Conservation (phyloP, 352 stramenopile species). For the Aphanomyces stellatus region DNA sequence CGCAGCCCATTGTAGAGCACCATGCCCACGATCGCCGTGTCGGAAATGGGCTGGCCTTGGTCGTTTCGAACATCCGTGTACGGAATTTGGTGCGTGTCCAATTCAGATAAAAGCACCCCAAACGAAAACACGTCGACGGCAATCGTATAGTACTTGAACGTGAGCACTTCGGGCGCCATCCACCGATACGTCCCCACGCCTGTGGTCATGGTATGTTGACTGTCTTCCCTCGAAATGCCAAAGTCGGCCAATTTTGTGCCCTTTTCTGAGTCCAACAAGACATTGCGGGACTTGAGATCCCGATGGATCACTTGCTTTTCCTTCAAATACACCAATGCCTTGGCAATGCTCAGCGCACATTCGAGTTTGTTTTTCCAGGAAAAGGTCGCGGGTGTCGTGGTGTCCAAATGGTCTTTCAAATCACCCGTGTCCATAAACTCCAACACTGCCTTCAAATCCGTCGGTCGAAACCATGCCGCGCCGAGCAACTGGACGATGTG, state of each 20-base stretch:
- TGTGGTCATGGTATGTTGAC: constrained; percentile 36
- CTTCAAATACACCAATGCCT: neutral
- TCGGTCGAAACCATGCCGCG: neutral
- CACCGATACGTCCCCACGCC: constrained; percentile 42
- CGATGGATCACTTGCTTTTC: constrained; percentile 2
- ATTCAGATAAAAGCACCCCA: constrained; percentile 43
- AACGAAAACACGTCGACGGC: constrained; percentile 53
- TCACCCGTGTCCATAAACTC: constrained; percentile 17
- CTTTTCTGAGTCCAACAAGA: neutral
- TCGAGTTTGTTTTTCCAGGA: neutral
- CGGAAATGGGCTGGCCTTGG: constrained; percentile 29
- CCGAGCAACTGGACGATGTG: constrained; percentile 4
- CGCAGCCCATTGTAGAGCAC: constrained; percentile 29
- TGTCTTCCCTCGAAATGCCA: neutral
- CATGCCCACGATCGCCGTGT: constrained; percentile 39
- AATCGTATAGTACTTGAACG: constrained; percentile 36
- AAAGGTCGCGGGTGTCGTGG: neutral
- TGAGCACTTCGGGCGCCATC: constrained; percentile 53
- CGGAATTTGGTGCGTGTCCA: constrained; percentile 43
- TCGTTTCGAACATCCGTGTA: constrained; percentile 33
- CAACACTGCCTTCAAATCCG: neutral
- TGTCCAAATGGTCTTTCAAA: neutral
- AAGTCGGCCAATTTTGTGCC: constrained; percentile 15
- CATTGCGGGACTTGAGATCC: constrained; percentile 2
- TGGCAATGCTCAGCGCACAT: neutral